Evolutionary conservation across 352 stramenopile genomes (phyloP).

Genomic region (Phytophthora fragariae): DNA sequence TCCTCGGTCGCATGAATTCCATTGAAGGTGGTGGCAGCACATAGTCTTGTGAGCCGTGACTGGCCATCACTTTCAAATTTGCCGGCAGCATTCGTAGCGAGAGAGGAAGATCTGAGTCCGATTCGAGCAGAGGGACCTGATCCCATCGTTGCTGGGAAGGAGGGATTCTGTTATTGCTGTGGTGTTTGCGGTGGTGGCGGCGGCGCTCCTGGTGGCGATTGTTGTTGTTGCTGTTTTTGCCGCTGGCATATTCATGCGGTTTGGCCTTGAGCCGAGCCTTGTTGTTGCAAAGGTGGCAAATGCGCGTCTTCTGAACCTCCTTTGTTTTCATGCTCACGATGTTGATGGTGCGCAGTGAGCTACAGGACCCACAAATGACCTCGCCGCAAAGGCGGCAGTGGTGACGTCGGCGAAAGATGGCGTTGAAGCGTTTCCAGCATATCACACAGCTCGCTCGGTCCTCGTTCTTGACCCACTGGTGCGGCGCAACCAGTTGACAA

Average conservation of each 20-base stretch:
- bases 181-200: slow-evolving; percentile 5
- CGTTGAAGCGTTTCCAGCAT: slow-evolving; percentile 74
- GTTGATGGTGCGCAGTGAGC: slow-evolving; percentile 53
- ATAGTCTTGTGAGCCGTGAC: slow-evolving; percentile 16
- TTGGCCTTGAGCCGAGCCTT: slow-evolving; percentile 46
- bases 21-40: slow-evolving; percentile 19
- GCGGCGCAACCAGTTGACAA: slow-evolving; percentile 49
- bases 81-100: slow-evolving; percentile 17
- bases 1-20: slow-evolving; percentile 20
- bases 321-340: slow-evolving; percentile 41
- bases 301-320: slow-evolving; percentile 59
- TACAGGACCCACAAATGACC: slow-evolving; percentile 66
- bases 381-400: slow-evolving; percentile 75
- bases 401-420: slow-evolving; percentile 62
- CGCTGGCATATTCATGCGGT: slow-evolving; percentile 40
- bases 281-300: slow-evolving; percentile 78
- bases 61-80: slow-evolving; percentile 25
- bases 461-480: slow-evolving; percentile 75
- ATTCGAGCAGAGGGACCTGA: slow-evolving; percentile 22
- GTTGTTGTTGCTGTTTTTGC: slow-evolving; percentile 29
- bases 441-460: slow-evolving; percentile 63
- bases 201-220: not conserved
- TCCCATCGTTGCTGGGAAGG: slow-evolving; percentile 40
- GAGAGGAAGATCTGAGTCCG: slow-evolving; percentile 17
- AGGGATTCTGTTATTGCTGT: slow-evolving; percentile 15